Evolutionary conservation across 1,139 yeast species (phyloP).

Genomic region (Suhomyces panamericanus): DNA sequence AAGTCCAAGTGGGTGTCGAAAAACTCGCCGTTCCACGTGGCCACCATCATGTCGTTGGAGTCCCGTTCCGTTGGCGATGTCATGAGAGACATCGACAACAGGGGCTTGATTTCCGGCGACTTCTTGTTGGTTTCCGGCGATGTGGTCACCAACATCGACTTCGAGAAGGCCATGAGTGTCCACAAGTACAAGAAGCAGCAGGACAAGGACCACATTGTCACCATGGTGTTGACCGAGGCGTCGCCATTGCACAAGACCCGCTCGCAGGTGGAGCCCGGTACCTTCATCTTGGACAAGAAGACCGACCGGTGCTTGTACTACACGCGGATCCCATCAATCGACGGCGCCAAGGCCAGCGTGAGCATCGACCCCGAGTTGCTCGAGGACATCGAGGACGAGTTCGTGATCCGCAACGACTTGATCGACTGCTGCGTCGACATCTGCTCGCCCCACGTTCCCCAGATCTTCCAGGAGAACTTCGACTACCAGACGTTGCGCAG

Average conservation of each 20-base stretch:
- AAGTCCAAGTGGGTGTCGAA: conserved; percentile 76
- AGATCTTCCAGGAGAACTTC: conserved; percentile 91
- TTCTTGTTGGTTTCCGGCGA: conserved; percentile 91
- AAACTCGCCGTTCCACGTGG: conserved; percentile 76
- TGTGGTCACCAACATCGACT: conserved; percentile 87
- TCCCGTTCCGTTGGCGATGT: conserved; percentile 95
- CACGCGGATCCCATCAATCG: conserved; percentile 69
- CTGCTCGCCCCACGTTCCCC: conserved; percentile 93
- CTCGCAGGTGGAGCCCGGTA: conserved; percentile 76
- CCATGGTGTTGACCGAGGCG: conserved; percentile 89
- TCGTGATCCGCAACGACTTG: conserved; percentile 81
- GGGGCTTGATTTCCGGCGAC: conserved; percentile 87
- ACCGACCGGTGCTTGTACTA: conserved; percentile 80
- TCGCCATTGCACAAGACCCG: conserved; percentile 84
- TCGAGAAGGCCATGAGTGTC: conserved; percentile 66
- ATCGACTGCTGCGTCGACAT: conserved; percentile 96
- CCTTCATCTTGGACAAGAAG: conserved; percentile 74
- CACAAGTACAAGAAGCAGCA: conserved; percentile 69
- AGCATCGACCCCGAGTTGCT: conserved; percentile 82
- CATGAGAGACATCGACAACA: conserved; percentile 89
- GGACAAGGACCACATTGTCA: conserved; percentile 89
- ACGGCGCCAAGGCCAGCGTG: conserved; percentile 53
- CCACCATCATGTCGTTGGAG: conserved; percentile 81
- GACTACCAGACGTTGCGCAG: conserved; percentile 85
- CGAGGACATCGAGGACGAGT: conserved; percentile 70